Evolutionary conservation across 2,329 filamentous ascomycete genomes (phyloP).

Genomic region (Phaeosphaeriaceae sp.): DNA sequence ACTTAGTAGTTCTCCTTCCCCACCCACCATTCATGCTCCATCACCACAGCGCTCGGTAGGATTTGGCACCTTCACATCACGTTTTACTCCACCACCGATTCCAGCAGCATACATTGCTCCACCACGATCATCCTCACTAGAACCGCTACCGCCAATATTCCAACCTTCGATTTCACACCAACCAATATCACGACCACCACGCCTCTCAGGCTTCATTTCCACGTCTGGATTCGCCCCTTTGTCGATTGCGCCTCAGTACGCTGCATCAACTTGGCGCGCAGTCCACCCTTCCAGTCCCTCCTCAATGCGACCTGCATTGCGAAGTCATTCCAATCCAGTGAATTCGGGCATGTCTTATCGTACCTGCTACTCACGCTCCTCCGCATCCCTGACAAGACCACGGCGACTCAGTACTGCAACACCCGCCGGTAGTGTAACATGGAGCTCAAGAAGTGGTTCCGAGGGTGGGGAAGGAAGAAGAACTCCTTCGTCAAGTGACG

Average conservation of each 20-base stretch:
- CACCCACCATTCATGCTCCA: slow-evolving; percentile 26
- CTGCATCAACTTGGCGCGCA: slow-evolving; percentile 43
- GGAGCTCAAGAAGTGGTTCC: slow-evolving; percentile 32
- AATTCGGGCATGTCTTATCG: slow-evolving; percentile 24
- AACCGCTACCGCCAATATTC: slow-evolving; percentile 17
- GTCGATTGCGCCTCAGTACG: slow-evolving; percentile 34
- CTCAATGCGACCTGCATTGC: slow-evolving; percentile 21
- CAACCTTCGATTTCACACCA: slow-evolving; percentile 19
- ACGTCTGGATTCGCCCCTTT: slow-evolving; percentile 28
- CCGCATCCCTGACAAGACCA: slow-evolving; percentile 39
- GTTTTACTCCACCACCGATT: slow-evolving; percentile 36
- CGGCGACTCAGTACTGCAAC: slow-evolving; percentile 34
- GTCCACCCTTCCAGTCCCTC: slow-evolving; percentile 34
- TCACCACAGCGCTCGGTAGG: slow-evolving; percentile 26
- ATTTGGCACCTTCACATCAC: slow-evolving; percentile 36
- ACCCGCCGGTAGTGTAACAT: slow-evolving; percentile 21
- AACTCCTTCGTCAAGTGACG: slow-evolving; percentile 10
- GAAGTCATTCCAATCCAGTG: slow-evolving; percentile 28
- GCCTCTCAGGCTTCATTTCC: slow-evolving; percentile 21
- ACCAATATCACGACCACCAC: slow-evolving; percentile 23
- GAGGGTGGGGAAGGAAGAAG: slow-evolving; percentile 18
- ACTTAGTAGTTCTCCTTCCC: slow-evolving; percentile 21
- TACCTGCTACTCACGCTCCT: slow-evolving; percentile 33
- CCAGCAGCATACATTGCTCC: slow-evolving; percentile 27
- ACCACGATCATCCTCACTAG: slow-evolving; percentile 20